A percentile compares a stretch with the other conserved stretches of the same genome.
phyloP scores from a whole-genome alignment of 1,139 yeast genomes.

The Magnusiomyces fungicola region DNA sequence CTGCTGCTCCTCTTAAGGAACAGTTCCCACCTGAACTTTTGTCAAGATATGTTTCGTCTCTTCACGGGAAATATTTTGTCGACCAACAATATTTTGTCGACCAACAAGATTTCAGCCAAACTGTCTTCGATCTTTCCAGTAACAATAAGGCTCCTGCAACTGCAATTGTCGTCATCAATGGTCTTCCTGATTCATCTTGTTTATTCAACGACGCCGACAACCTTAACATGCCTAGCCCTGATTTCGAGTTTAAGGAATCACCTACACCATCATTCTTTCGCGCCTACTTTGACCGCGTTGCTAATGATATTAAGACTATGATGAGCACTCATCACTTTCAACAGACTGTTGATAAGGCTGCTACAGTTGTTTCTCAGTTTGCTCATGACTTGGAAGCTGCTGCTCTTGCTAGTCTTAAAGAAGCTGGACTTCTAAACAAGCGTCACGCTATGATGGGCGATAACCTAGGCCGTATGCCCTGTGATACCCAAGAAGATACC shows the following conservation, averaged over 20 bases:
- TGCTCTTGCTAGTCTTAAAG: conserved; percentile 10
- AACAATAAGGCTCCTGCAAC: conserved; percentile 12
- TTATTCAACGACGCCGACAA: conserved; percentile 10
- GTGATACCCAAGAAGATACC: background rate
- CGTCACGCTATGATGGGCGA: conserved; percentile 12
- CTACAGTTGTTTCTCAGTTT: conserved; percentile 16
- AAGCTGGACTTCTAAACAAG: conserved; percentile 11
- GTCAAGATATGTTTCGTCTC: background rate
- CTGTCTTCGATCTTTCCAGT: conserved; percentile 9
- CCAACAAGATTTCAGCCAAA: conserved; percentile 12
- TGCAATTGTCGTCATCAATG: conserved; percentile 23
- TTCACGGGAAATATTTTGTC: background rate
- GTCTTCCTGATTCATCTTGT: conserved; percentile 16
- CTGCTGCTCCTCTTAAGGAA: conserved; percentile 17
- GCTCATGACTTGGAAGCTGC: conserved; percentile 12
- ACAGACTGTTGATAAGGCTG: conserved; percentile 18
- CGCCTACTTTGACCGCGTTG: conserved; percentile 16
- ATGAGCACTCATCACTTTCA: conserved; percentile 6
- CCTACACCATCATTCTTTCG: conserved; percentile 18
- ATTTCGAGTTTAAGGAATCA: conserved; percentile 20
- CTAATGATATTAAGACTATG: conserved; percentile 18
- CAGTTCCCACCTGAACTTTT: conserved; percentile 11
- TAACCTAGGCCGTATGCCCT: conserved; percentile 8
- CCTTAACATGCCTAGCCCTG: conserved; percentile 14
- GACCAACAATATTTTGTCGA: conserved; percentile 10